Conservation (phyloP, 495 filamentous ascomycete species). For the Podospora didyma region DNA sequence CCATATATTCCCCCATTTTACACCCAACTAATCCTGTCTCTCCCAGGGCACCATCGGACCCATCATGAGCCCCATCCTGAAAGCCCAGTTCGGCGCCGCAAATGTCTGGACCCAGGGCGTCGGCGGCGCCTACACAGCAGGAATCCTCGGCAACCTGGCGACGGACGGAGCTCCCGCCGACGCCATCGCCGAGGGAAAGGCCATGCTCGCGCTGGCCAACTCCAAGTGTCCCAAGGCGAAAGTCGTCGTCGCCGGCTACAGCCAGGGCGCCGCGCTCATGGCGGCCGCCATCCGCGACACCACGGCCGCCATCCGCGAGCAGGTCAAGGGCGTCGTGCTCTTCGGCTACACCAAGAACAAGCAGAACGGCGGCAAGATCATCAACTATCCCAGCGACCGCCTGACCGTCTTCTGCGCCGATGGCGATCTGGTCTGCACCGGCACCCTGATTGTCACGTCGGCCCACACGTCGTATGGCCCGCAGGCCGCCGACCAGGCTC, state of each 20-base stretch:
- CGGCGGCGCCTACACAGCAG: slow-evolving; percentile 31
- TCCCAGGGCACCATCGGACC: slow-evolving; percentile 23
- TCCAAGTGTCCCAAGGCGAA: slow-evolving; percentile 32
- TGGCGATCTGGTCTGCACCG: slow-evolving; percentile 51
- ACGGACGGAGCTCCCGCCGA: slow-evolving; percentile 29
- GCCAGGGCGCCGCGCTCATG: slow-evolving; percentile 55
- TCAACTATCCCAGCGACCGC: slow-evolving; percentile 41
- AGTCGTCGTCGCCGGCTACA: slow-evolving; percentile 36
- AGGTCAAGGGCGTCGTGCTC: slow-evolving; percentile 52
- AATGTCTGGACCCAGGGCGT: slow-evolving; percentile 36
- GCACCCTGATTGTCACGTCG: slow-evolving; percentile 41
- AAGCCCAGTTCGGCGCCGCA: slow-evolving; percentile 17
- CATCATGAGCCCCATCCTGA: slow-evolving; percentile 26
- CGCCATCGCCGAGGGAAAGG: slow-evolving; percentile 32
- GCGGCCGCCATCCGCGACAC: slow-evolving; percentile 44
- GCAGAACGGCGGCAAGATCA: slow-evolving; percentile 44
- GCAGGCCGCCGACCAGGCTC: slow-evolving; percentile 11
- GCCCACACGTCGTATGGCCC: slow-evolving; percentile 11
- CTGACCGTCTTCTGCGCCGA: slow-evolving; percentile 48
- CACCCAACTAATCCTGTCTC: neutral
- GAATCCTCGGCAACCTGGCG: slow-evolving; percentile 31
- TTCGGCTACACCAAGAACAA: slow-evolving; percentile 56
- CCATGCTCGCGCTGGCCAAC: slow-evolving; percentile 29
- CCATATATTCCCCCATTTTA: neutral
- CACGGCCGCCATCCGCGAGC: slow-evolving; percentile 35